phyloP scores from a whole-genome alignment of 805 yeast genomes.

The Teunomyces barrocoloradensis region DNA sequence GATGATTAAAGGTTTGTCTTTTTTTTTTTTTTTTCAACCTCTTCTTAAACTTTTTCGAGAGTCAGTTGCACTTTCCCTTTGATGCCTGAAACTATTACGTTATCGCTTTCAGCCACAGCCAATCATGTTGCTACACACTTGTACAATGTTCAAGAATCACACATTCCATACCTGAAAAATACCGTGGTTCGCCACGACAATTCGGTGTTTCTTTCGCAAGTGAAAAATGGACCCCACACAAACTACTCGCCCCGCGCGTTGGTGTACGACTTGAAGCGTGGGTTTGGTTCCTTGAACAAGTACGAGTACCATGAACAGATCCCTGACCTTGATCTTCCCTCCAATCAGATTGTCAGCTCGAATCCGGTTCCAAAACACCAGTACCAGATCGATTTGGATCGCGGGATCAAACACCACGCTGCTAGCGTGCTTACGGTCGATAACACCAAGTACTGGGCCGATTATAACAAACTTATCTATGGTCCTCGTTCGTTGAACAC shows the following conservation, averaged over 20 bases:
- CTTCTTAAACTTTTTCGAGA: not conserved
- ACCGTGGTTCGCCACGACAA: conserved; percentile 48
- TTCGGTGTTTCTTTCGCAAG: conserved; percentile 34
- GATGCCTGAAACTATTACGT: conserved; percentile 62
- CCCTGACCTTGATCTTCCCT: conserved; percentile 2
- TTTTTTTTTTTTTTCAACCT: not conserved
- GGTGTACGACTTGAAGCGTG: conserved; percentile 78
- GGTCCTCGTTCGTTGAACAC: conserved; percentile 58
- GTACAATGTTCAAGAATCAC: conserved; percentile 74
- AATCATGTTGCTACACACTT: conserved; percentile 79
- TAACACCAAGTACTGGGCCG: conserved; percentile 73
- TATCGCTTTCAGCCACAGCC: conserved; percentile 70
- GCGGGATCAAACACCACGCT: conserved; percentile 26
- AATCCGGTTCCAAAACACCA: conserved; percentile 43
- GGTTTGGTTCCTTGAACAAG: conserved; percentile 66
- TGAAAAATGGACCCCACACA: conserved; percentile 22
- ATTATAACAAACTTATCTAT: conserved; percentile 65
- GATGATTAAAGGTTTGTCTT: not conserved
- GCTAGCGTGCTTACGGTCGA: conserved; percentile 27
- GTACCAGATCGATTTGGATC: conserved; percentile 66
- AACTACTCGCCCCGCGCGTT: conserved; percentile 75
- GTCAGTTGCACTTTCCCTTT: too few species aligned
- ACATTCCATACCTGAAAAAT: conserved; percentile 49
- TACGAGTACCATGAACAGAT: conserved; percentile 43
- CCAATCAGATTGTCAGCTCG: not conserved